Conservation (phyloP, 306 rosid genomes). For the Prunus campanulata region DNA sequence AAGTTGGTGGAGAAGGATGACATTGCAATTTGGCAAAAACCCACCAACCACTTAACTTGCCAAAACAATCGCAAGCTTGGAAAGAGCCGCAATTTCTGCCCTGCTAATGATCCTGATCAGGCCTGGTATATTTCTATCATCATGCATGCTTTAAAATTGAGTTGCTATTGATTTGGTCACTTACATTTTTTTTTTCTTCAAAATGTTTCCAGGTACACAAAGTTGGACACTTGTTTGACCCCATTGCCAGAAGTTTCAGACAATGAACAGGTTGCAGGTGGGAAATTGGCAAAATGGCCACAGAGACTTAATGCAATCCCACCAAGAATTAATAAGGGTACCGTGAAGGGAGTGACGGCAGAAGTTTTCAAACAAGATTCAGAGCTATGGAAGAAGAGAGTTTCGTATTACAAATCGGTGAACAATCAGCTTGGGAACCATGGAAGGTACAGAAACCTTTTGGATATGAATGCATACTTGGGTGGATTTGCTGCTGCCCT, state of each 20-base stretch:
- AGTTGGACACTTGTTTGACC: slow-evolving; percentile 69
- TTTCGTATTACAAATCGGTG: slow-evolving; percentile 52
- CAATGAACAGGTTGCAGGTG: slow-evolving; percentile 60
- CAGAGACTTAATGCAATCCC: slow-evolving; percentile 54
- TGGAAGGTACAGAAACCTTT: slow-evolving; percentile 69
- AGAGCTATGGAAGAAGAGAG: slow-evolving; percentile 61
- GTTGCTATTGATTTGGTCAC: neutral
- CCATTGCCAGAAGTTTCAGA: slow-evolving; percentile 62
- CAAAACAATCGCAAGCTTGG: slow-evolving; percentile 30
- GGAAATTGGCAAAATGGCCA: slow-evolving; percentile 66
- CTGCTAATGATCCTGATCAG: slow-evolving; percentile 42
- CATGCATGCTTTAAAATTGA: neutral
- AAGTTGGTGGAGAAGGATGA: slow-evolving; percentile 58
- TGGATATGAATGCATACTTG: slow-evolving; percentile 79
- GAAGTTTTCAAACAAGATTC: slow-evolving; percentile 45
- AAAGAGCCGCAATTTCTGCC: slow-evolving; percentile 46
- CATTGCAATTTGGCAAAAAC: slow-evolving; percentile 81
- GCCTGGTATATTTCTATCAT: slow-evolving; percentile 42
- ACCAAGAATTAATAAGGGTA: slow-evolving; percentile 64
- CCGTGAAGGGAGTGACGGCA: slow-evolving; percentile 44
- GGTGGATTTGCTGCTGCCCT: slow-evolving; percentile 87
- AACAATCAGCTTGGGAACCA: slow-evolving; percentile 48
- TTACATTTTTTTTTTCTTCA: neutral
- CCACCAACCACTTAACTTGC: slow-evolving; percentile 60
- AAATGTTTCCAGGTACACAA: slow-evolving; percentile 53